phyloP scores from a whole-genome alignment of 169 alveolate species.

The Babesia caballi region DNA sequence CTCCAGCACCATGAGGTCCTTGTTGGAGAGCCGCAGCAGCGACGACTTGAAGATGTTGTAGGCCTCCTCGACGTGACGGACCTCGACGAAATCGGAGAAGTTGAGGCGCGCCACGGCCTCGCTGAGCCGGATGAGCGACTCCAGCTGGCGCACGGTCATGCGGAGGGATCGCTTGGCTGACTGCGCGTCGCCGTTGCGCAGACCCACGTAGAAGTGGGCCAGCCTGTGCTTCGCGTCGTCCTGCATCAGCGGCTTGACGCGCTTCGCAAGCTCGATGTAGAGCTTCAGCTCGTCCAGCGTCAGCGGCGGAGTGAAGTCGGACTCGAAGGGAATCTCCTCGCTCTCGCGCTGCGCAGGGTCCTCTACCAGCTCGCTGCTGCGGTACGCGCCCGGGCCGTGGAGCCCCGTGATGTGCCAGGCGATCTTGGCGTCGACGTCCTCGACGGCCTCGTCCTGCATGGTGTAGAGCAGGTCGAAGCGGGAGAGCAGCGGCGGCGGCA shows the following conservation, averaged over 20 bases:
- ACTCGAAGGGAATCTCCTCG: constrained; percentile 48
- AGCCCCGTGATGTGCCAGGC: constrained; percentile 70
- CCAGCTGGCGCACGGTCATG: constrained; percentile 95
- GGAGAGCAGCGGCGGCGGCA: constrained; percentile 95
- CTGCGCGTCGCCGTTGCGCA: constrained; percentile 87
- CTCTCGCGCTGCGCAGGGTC: constrained; percentile 36
- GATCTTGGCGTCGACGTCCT: constrained; percentile 83
- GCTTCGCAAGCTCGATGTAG: constrained; percentile 88
- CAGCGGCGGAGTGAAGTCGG: constrained; percentile 54
- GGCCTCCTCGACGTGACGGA: constrained; percentile 92
- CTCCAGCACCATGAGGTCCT: constrained; percentile 62
- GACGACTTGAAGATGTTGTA: constrained; percentile 87
- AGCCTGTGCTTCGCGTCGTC: constrained; percentile 88
- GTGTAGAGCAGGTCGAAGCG: constrained; percentile 95
- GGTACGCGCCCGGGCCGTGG: constrained; percentile 46
- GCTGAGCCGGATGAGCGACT: constrained; percentile 90
- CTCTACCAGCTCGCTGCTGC: constrained; percentile 25
- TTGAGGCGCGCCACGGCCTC: constrained; percentile 95
- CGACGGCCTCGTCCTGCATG: constrained; percentile 89
- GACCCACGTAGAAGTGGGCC: constrained; percentile 86
- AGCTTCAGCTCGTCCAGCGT: constrained; percentile 83
- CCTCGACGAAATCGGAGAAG: constrained; percentile 84
- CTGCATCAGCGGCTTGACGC: constrained; percentile 89
- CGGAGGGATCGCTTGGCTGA: constrained; percentile 86
- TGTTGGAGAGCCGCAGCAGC: constrained; percentile 71